Evolutionary conservation across 1,284 basidiomycete species (phyloP), one percentile per base, ranked within the genome.

Genomic region (Ganoderma meredithae): DNA sequence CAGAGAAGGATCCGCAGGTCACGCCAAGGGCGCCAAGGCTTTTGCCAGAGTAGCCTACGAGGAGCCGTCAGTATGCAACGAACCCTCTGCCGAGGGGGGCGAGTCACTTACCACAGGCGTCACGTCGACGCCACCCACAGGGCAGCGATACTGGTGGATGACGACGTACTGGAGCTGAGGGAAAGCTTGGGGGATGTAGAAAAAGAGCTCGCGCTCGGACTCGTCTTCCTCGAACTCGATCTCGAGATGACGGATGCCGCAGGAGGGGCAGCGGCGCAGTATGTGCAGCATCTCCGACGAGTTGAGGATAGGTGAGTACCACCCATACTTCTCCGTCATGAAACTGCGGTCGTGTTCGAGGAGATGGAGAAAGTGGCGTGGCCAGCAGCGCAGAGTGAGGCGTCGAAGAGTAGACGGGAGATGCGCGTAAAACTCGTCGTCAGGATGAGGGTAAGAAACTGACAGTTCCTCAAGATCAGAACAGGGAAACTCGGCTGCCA

Each of bases 401-500:
- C 19, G 19, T 13, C n/a, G 33, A 17, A 65, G 47, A 9, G 58
- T 43, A 0, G 59, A 7, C 0, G 64, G 47, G 10, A 65, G 44
- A 17, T 61, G 64, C 8, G 58, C 10, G 19, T 53, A 65, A 15
- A 65, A 22, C 47, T 61, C 33, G 36, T 65, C 58, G 4, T 65
- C 58, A 3, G 64, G 58, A 22, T 65, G 59, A 3, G 64, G 64
- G 25, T 65, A 65, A 6, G 64, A 60, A 9, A 65, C 22, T 13
- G 33, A 39, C 4, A 64, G 63, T 8, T 58, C n/a, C 17, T 33
- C 33, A 19, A 58, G 55, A 39, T 39, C 19, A 2, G 31, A 36
- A 9, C 55, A 58, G 55, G 55, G 55, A 10, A 58, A 39, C 55
- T 31, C 31, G 33, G 55, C n/a, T 15, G 9, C 2, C 31, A 36